Conservation (phyloP, 306 rosid genomes). For the Rubus idaeus region DNA sequence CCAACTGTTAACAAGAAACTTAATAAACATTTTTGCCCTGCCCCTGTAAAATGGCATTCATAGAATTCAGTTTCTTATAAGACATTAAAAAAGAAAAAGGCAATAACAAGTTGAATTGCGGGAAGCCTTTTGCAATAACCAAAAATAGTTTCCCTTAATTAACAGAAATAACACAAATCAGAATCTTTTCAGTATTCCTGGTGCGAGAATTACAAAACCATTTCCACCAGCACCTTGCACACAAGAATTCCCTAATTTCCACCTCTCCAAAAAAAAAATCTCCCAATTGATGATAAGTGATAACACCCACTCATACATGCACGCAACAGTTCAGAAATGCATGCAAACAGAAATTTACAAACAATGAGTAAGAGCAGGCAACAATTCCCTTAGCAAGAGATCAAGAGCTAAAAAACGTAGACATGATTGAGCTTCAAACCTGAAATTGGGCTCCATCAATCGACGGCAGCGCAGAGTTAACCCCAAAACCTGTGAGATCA, state of each 20-base stretch:
- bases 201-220: neutral
- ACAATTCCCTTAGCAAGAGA: neutral
- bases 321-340: neutral
- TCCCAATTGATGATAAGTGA: slow-evolving; percentile 4
- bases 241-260: slow-evolving; percentile 5
- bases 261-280: neutral
- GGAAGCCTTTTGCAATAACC: neutral
- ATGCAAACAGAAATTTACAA: neutral
- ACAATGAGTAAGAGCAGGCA: neutral
- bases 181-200: slow-evolving; percentile 11
- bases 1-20: neutral
- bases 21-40: neutral
- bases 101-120: neutral
- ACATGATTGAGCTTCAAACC: slow-evolving; percentile 51
- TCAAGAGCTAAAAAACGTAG: neutral
- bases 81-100: too few relatives aligned
- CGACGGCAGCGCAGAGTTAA: slow-evolving; percentile 31
- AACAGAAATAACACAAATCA: neutral
- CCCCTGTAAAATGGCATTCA: neutral
- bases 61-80: too few relatives aligned
- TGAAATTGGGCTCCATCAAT: slow-evolving; percentile 42
- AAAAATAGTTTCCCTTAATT: neutral
- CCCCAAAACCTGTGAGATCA: slow-evolving; percentile 49
- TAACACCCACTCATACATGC: neutral
- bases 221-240: slow-evolving; percentile 4